Base-by-base conservation (phyloP, 139 green algal genomes). In the Coccomyxa sp. region DNA sequence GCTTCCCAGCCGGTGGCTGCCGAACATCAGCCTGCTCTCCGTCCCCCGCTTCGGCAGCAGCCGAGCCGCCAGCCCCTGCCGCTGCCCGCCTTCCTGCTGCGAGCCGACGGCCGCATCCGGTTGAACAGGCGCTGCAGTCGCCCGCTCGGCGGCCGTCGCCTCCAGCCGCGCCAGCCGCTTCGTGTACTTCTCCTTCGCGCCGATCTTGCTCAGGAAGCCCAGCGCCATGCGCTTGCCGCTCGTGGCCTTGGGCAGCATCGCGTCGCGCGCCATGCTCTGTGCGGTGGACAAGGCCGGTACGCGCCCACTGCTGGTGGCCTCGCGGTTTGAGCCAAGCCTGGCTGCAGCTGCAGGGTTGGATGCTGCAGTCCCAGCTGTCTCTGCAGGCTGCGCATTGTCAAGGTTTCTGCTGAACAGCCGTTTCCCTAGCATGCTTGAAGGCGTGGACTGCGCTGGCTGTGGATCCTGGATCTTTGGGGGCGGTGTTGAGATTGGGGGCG, bases 171-270 rank as follows among this genome's bases (percentile, higher is more conserved):
- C 63, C 63, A 71, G 63, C 63, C 27, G 51, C n/a, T 84, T 79
- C 21, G 60, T 67, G 74, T 86, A 92, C 77, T 86, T 86, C 0
- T 92, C 88, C 78, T 88, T 92, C 67, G 32, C 85, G 59, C 88
- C 82, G 21, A 92, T 81, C 18, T 86, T 85, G 60, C 76, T 86
- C 28, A 92, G 63, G 81, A 92, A 89, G 27, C 86, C 85, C 60
- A 84, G 67, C n/a, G 90, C 90, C 71, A 89, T 82, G 58, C 66
- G 67, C 67, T 88, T 91, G 68, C 76, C 79, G 66, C 85, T 86
- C 74, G 75, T 23, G 32, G 67, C 32, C 77, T 80, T 82, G 66
- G 51, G 76, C 30, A 11, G 17, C n/a, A 58, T 32, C 31, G 67
- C 45, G 30, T 67, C 38, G 28, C 76, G 38, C 77, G 58, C 71